Base-by-base conservation (phyloP, 106 monocot genomes). In the Phalaenopsis equestris region DNA sequence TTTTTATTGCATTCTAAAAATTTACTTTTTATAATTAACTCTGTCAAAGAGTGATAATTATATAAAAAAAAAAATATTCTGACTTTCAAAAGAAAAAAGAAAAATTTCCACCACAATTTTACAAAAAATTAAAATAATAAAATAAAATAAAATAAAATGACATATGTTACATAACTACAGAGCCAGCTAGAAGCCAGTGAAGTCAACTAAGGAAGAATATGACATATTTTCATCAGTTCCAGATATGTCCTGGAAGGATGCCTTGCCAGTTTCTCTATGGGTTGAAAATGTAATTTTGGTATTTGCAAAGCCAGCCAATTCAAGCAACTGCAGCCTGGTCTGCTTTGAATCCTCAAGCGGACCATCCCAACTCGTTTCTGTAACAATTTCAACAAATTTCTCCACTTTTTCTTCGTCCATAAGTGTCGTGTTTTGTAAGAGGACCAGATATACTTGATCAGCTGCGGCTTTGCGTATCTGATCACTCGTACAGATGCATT, bases 341-440 rank as follows among this genome's bases (percentile, higher is more conserved):
- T 38, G 49, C 77, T 82, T 93, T 47, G 91, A 85, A 80, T 87
- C 87, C 41, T 90, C 95, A 5, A 91, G 1, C 70, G 86, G 88
- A 76, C 93, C 95, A 39, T 99, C 98, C 98, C 98, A 99, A 74
- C 89, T 91, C 8, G 87, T 99, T 73, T 95, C 95, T 0, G 86
- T n/a, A 43, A 99, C 16, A n/a, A 99, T 72, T 86, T 95, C 92
- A 14, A 91, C 81, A 5, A 86, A 90, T 76, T 37, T 85, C 21
- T 82, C 94, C 73, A 82, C 75, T 77, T 81, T 87, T 16, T 89
- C 86, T 42, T 84, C 84, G 19, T 70, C 43, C 39, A 91, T 42
- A 9, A 90, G 79, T 4, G 57, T 80, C 6, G 57, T 78, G 75
- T 85, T 95, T 84, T 99, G 92, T 61, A 93, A 75, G 42, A 99